A percentile compares a stretch with the other conserved stretches of the same genome.
Evolutionary conservation across 192 early-diverging fungal species (phyloP).

Genomic region (Coemansia sp.): DNA sequence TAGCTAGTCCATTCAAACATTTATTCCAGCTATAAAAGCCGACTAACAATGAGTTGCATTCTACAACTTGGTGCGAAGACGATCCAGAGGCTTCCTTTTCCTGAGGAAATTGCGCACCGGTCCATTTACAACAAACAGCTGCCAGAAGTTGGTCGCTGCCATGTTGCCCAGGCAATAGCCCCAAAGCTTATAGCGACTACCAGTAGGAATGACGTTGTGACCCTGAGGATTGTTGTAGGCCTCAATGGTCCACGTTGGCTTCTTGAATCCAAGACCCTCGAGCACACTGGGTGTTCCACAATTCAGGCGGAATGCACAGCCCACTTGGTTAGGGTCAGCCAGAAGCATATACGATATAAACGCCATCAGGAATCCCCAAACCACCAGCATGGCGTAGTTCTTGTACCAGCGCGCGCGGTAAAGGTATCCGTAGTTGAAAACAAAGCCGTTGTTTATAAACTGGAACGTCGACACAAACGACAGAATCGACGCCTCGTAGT

Average conservation of each 20-base stretch:
- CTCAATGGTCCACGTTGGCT: conserved; percentile 39
- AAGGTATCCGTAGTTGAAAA: conserved; percentile 67
- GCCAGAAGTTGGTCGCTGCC: conserved; percentile 40
- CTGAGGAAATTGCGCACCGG: conserved; percentile 54
- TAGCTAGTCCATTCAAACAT: too few species aligned
- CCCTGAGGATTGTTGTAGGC: conserved; percentile 60
- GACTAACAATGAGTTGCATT: neutral
- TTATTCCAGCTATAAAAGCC: neutral
- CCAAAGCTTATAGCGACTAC: conserved; percentile 62
- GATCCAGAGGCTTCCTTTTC: conserved; percentile 50
- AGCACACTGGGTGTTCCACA: conserved; percentile 56
- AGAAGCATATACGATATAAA: conserved; percentile 59
- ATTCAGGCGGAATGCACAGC: conserved; percentile 68
- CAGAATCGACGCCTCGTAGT: conserved; percentile 67
- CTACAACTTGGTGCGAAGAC: conserved; percentile 53
- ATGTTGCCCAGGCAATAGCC: conserved; percentile 54
- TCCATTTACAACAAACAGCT: conserved; percentile 54
- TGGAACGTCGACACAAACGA: conserved; percentile 66
- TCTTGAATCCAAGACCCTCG: conserved; percentile 21
- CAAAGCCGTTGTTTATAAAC: conserved; percentile 69
- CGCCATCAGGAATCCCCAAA: conserved; percentile 58
- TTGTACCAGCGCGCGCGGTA: conserved; percentile 64
- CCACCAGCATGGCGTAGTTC: conserved; percentile 61
- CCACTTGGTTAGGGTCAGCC: conserved; percentile 61
- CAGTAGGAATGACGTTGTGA: conserved; percentile 57